A percentile compares a stretch with the other conserved stretches of the same genome.
These are phyloP conservation scores for Alternaria brassicae DNA, from an alignment of 2,329 filamentous ascomycete species.

Conservation along the genomic window DNA sequence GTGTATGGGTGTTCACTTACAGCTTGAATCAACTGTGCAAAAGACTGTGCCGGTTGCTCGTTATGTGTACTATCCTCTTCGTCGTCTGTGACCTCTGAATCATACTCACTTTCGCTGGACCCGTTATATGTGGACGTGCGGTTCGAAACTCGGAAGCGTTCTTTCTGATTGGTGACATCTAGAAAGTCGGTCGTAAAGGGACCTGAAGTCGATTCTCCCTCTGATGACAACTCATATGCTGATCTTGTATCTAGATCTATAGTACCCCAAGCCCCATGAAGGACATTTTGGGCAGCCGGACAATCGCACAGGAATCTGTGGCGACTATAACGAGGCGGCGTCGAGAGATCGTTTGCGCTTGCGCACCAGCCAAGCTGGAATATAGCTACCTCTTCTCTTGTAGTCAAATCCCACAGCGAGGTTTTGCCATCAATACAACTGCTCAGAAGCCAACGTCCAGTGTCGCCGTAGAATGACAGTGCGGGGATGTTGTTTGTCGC, in stretches of 20 bases:
- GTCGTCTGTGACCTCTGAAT: not conserved
- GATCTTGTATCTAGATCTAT: slow-evolving; percentile 38
- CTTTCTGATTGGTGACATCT: slow-evolving; percentile 16
- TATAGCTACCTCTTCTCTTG: slow-evolving; percentile 17
- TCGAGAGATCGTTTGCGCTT: slow-evolving; percentile 14
- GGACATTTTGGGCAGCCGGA: not conserved
- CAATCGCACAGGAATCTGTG: slow-evolving; percentile 21
- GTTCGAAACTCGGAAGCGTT: slow-evolving; percentile 11
- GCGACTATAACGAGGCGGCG: slow-evolving; percentile 9
- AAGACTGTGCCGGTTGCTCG: not conserved
- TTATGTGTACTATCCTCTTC: not conserved
- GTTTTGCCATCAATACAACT: slow-evolving; percentile 62
- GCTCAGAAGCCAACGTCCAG: slow-evolving; percentile 64
- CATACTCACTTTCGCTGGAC: not conserved
- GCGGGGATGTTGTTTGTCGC: slow-evolving; percentile 61
- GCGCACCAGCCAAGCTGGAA: slow-evolving; percentile 39
- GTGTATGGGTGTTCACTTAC: not conserved
- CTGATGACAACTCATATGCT: slow-evolving; percentile 26
- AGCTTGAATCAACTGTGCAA: not conserved
- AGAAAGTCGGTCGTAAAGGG: slow-evolving; percentile 12
- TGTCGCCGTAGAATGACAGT: slow-evolving; percentile 65
- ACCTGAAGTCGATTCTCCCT: not conserved
- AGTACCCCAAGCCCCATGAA: slow-evolving; percentile 40
- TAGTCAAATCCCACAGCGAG: slow-evolving; percentile 56
- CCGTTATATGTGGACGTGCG: not conserved